Percentiles rank a stretch among this genome's conserved stretches.
phyloP scores from a whole-genome alignment of 106 monocot genomes.

The Triglochin maritima region DNA sequence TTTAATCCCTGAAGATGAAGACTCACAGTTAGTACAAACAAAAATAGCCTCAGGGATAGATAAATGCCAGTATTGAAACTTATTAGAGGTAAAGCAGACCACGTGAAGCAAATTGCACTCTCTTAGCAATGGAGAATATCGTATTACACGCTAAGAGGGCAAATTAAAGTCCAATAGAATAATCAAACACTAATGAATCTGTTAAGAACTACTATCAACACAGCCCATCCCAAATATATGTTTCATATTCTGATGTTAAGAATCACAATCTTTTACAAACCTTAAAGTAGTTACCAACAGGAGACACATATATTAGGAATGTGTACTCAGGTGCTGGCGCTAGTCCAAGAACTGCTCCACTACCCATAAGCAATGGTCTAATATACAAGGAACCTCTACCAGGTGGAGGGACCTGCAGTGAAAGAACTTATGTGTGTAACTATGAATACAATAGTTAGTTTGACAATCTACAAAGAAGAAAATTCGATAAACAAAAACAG shows the following conservation, averaged over 20 bases:
- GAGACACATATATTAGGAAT: slow-evolving; percentile 88
- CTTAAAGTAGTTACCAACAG: slow-evolving; percentile 97
- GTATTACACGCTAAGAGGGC: too few relatives aligned
- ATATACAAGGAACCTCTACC: slow-evolving; percentile 92
- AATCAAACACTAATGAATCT: too few relatives aligned
- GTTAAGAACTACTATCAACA: too few relatives aligned
- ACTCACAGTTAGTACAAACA: background rate
- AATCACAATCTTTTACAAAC: slow-evolving; percentile 12
- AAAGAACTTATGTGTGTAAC: background rate
- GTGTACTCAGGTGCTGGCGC: slow-evolving; percentile 87
- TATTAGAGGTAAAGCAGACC: too few relatives aligned
- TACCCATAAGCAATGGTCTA: slow-evolving; percentile 83
- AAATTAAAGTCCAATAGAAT: too few relatives aligned
- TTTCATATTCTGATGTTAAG: too few relatives aligned
- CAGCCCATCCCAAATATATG: too few relatives aligned
- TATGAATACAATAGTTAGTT: background rate
- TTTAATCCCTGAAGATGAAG: slow-evolving; percentile 28
- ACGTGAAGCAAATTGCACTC: too few relatives aligned
- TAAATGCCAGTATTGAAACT: background rate
- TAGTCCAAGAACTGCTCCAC: slow-evolving; percentile 78
- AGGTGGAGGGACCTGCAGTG: slow-evolving; percentile 63
- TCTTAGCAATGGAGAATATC: too few relatives aligned
- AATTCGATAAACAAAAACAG: too few relatives aligned
- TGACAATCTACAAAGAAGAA: background rate
- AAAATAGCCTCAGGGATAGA: background rate